Base-by-base conservation (phyloP, 805 yeast genomes). In the Gaillardinia entomophila region DNA sequence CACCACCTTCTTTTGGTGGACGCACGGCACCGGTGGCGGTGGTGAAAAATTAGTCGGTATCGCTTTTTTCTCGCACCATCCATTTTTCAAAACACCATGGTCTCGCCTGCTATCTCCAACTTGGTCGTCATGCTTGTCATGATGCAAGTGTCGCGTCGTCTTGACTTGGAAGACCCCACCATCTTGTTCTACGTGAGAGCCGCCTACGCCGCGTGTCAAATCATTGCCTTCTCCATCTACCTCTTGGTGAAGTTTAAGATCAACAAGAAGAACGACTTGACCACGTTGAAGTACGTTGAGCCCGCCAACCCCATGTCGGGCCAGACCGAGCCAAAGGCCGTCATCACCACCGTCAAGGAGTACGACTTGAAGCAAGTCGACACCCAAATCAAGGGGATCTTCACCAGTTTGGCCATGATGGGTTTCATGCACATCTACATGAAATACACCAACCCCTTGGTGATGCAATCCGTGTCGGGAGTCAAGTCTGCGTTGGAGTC, bases 351-450 rank as follows among this genome's bases (percentile, higher is more conserved):
- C 33, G 87, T 88, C 44, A 86, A 79, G 71, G 96, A 92, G 49
- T 92, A 92, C 71, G 98, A 92, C 63, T 75, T 89, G 59, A 73
- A 79, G 55, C 96, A 90, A 68, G 74, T 90, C 41, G 79, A 84
- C 60, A 40, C 76, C 32, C 79, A 87, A 38, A 73, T 89, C 62
- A 87, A 84, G 65, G 77, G 94, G 43, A 75, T 87, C 46, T 79
- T 82, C 72, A 84, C 94, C 42, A 83, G 94, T 43, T 57, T 89
- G 48, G 96, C 95, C 51, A 87, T 92, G 95, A 89, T 92, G 89
- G 95, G 82, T 16, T 84, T 90, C 79, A 89, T 90, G 97, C 98
- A 92, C 65, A 55, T 92, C 41, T 90, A 90, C 78, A 78, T 92
- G 94, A 83, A 87, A 66, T 92, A 87, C 74, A 88, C 97, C 61